These are phyloP conservation scores for Paecilomyces variotii DNA, from an alignment of 2,329 filamentous ascomycete species.

Conservation along the genomic window DNA sequence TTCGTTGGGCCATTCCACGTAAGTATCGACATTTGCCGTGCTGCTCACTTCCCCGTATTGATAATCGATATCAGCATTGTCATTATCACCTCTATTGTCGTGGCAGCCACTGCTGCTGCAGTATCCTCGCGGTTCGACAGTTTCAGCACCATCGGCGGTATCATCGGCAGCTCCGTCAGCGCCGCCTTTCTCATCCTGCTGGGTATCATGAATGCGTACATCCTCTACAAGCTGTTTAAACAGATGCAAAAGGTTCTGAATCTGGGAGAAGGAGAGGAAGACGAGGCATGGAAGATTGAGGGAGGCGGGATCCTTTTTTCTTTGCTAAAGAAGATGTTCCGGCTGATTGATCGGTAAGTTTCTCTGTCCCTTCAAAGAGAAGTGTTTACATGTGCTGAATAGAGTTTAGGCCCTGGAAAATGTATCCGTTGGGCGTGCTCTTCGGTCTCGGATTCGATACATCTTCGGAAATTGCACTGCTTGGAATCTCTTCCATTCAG, in stretches of 20 bases:
- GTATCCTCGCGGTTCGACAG: constrained; percentile 71
- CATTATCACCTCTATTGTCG: constrained; percentile 79
- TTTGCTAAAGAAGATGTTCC: constrained; percentile 68
- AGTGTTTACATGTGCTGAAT: not conserved
- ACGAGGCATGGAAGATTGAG: constrained; percentile 58
- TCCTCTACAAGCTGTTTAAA: constrained; percentile 67
- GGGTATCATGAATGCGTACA: constrained; percentile 76
- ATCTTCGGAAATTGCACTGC: constrained; percentile 81
- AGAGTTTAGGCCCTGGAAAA: constrained; percentile 62
- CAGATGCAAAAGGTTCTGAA: constrained; percentile 57
- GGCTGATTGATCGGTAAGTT: constrained; percentile 50
- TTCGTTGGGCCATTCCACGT: constrained; percentile 83
- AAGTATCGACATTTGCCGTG: constrained; percentile 6
- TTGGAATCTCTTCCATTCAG: constrained; percentile 85
- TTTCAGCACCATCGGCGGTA: constrained; percentile 73
- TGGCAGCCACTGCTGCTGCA: constrained; percentile 82
- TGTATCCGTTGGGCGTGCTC: constrained; percentile 82
- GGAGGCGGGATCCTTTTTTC: constrained; percentile 67
- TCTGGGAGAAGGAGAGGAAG: constrained; percentile 36
- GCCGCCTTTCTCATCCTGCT: constrained; percentile 75
- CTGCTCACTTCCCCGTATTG: not conserved
- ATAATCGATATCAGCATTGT: constrained; percentile 52
- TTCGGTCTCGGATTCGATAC: constrained; percentile 95
- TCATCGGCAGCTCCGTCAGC: constrained; percentile 82
- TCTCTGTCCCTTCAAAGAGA: not conserved